phyloP scores from a whole-genome alignment of 192 early-diverging fungal species.

The Dissophora ornata region DNA sequence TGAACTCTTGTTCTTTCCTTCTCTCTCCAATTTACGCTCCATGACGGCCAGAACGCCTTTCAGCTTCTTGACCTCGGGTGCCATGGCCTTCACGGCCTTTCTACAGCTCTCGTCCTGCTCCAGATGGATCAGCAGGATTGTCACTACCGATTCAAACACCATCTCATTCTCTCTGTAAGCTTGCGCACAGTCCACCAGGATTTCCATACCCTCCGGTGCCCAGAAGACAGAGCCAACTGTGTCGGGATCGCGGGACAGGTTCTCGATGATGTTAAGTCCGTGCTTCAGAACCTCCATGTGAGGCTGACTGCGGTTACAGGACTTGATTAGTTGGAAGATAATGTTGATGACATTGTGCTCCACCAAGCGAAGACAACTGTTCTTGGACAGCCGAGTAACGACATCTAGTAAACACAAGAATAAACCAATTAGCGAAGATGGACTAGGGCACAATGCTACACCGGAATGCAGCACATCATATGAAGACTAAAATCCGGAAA shows the following conservation, averaged over 20 bases:
- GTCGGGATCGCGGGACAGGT: conserved; percentile 39
- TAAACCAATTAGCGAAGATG: too few relatives aligned
- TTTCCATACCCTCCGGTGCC: conserved; percentile 46
- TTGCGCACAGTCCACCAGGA: conserved; percentile 51
- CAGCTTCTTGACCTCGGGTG: conserved; percentile 39
- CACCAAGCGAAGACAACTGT: conserved; percentile 53
- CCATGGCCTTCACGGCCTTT: conserved; percentile 19
- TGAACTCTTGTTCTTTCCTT: conserved; percentile 17
- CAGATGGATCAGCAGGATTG: conserved; percentile 46
- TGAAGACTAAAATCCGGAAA: too few relatives aligned
- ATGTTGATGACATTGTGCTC: conserved; percentile 56
- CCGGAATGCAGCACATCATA: too few relatives aligned
- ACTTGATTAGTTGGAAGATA: conserved; percentile 54
- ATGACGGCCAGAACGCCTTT: conserved; percentile 35
- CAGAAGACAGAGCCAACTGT: conserved; percentile 41
- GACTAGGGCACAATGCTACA: too few relatives aligned
- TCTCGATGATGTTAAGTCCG: conserved; percentile 53
- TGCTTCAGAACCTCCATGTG: conserved; percentile 59
- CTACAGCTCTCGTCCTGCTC: conserved; percentile 26
- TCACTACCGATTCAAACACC: conserved; percentile 49
- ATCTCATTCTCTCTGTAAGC: conserved; percentile 55
- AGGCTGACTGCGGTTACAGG: conserved; percentile 53
- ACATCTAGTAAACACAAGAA: too few relatives aligned
- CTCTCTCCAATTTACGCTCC: conserved; percentile 45
- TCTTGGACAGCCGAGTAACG: conserved; percentile 53